Percentiles rank a stretch among this genome's conserved stretches.
Evolutionary conservation across 768 basidiomycete genomes (phyloP).

Genomic region (Myochromella boudieri): DNA sequence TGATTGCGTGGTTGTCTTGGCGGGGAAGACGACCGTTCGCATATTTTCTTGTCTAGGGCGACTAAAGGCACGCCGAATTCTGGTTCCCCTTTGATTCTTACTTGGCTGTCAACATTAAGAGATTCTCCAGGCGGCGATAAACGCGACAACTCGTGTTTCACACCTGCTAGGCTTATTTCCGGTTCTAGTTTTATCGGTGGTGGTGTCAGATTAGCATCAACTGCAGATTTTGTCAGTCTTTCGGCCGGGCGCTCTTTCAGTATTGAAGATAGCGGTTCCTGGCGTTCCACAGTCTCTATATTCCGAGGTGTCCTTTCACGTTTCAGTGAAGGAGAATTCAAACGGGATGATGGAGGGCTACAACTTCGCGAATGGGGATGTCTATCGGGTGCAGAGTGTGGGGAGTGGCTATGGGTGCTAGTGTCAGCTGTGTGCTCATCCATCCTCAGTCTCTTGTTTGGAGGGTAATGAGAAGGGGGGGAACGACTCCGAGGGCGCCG

Average conservation of each 20-base stretch:
- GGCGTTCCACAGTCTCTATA: not conserved
- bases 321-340: conserved; percentile 14
- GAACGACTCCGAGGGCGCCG: conserved; percentile 25
- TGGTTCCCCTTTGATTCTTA: conserved; percentile 14
- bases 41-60: conserved; percentile 3
- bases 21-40: conserved; percentile 21
- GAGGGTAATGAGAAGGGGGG: conserved; percentile 19
- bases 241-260: not conserved
- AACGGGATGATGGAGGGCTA: conserved; percentile 8
- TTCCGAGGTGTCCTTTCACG: conserved; percentile 2
- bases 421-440: conserved; percentile 28
- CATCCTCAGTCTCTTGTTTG: conserved; percentile 20
- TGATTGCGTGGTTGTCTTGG: conserved; percentile 23
- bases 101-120: not conserved
- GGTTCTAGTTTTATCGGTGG: not conserved
- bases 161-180: not conserved
- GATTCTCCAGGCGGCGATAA: conserved; percentile 4
- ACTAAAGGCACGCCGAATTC: not conserved
- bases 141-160: not conserved
- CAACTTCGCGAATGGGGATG: conserved; percentile 15
- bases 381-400: conserved; percentile 8
- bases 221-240: not conserved
- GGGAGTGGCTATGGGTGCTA: conserved; percentile 21
- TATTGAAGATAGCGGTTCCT: not conserved
- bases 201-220: not conserved